These are phyloP conservation scores for Hydnomerulius pinastri DNA, from an alignment of 768 basidiomycete genomes.

Conservation along the genomic window DNA sequence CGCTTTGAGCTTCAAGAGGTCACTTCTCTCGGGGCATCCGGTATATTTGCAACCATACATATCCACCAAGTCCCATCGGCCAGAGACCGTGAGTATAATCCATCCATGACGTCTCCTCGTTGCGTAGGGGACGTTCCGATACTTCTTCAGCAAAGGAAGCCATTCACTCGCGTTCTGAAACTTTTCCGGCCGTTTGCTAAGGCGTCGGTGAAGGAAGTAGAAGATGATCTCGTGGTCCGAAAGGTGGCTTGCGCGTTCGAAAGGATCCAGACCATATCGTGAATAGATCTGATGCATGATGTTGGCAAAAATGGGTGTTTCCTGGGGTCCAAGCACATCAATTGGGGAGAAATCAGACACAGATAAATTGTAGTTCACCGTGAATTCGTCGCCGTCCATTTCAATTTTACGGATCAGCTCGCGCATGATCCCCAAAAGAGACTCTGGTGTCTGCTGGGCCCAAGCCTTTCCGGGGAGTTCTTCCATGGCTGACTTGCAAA, in stretches of 20 bases:
- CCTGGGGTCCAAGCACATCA: slow-evolving; percentile 7
- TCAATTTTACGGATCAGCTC: slow-evolving; percentile 23
- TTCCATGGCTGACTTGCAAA: slow-evolving; percentile 18
- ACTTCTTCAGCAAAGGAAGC: slow-evolving; percentile 18
- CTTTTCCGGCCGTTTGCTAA: slow-evolving; percentile 14
- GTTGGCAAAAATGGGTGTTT: slow-evolving; percentile 18
- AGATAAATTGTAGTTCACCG: slow-evolving; percentile 4
- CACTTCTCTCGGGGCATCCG: slow-evolving; percentile 23
- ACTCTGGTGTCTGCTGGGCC: slow-evolving; percentile 25
- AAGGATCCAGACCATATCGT: slow-evolving; percentile 27
- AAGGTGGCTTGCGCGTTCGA: slow-evolving; percentile 19
- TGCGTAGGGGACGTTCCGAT: slow-evolving; percentile 19
- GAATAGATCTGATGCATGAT: slow-evolving; percentile 27
- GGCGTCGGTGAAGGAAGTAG: slow-evolving; percentile 28
- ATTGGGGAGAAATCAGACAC: background rate
- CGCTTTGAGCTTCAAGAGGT: slow-evolving; percentile 17
- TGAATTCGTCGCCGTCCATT: slow-evolving; percentile 10
- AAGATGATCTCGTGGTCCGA: slow-evolving; percentile 23
- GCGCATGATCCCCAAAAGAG: slow-evolving; percentile 22
- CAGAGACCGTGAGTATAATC: slow-evolving; percentile 20
- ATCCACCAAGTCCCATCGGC: slow-evolving; percentile 27
- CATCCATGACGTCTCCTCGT: slow-evolving; percentile 19
- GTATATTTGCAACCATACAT: slow-evolving; percentile 22
- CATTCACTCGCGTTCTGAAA: slow-evolving; percentile 17
- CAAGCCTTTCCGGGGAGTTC: slow-evolving; percentile 24